Conservation (phyloP, 371 early-diverging fungal genomes). For the Basidiobolus meristosporus region DNA sequence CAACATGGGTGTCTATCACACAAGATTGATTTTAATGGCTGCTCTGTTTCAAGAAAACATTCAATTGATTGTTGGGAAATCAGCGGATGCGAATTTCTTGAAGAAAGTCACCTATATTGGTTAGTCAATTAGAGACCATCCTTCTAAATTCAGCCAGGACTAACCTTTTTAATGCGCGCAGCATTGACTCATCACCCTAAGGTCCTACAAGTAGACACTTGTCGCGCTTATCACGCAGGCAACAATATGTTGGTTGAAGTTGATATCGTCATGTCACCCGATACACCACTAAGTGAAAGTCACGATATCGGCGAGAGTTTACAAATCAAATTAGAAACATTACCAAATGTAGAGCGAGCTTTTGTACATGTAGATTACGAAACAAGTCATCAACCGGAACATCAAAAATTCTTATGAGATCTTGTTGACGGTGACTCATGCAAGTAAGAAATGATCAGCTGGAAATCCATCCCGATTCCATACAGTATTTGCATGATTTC, state of each 20-base stretch:
- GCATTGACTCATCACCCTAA: slow-evolving; percentile 52
- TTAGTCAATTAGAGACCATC: slow-evolving; percentile 6
- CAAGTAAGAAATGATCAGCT: no score
- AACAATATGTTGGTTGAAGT: slow-evolving; percentile 70
- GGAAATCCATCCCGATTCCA: no score
- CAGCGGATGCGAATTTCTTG: slow-evolving; percentile 60
- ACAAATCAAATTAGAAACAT: slow-evolving; percentile 49
- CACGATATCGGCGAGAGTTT: slow-evolving; percentile 69
- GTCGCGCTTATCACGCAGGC: slow-evolving; percentile 77
- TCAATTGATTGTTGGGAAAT: slow-evolving; percentile 70
- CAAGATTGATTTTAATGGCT: no score
- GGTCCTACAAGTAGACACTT: slow-evolving; percentile 74
- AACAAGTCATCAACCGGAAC: slow-evolving; percentile 52
- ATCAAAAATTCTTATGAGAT: slow-evolving; percentile 12
- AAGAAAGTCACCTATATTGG: slow-evolving; percentile 68
- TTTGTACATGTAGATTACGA: slow-evolving; percentile 78
- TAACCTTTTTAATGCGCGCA: slow-evolving; percentile 7
- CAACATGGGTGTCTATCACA: no score
- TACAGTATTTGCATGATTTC: no score
- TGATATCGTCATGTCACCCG: slow-evolving; percentile 64
- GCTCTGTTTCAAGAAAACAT: slow-evolving; percentile 40
- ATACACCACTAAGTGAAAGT: slow-evolving; percentile 39
- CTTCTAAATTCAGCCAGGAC: no score
- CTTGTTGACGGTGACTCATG: no score
- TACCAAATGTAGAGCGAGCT: slow-evolving; percentile 59